Evolutionary conservation across 225 moss, liverwort and hornwort genomes (phyloP), one percentile per base, ranked within the genome.

Genomic region (Thuidium tamariscinum): DNA sequence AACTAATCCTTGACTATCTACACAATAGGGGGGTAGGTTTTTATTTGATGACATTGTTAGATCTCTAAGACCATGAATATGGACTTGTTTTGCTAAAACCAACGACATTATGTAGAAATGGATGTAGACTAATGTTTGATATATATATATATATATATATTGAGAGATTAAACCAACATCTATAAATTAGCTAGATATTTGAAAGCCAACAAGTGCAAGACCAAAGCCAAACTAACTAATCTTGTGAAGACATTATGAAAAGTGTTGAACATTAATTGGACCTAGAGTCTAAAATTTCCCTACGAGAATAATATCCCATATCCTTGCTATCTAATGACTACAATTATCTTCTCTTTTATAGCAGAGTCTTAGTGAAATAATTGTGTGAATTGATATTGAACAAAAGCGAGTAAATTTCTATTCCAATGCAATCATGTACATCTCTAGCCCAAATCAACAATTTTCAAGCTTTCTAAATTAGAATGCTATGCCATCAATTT

Each of bases 341-440:
- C 7, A 12, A 3, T 70, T 41, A 26, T 16, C 4, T 0, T 41
- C 25, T 17, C 3, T 71, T 71, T 71, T 18, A 6, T 30, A 4
- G 17, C 10, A 44, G 17, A 26, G 1, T 11, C 19, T 46, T 17
- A 7, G 6, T 44, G 44, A 48, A 74, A 48, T 49, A 74, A 46
- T 3, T 1, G 0, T 18, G 1, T 18, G 4, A 42, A 26, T 41
- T 16, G 9, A 42, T 70, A 26, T 66, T 41, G 70, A 16, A 70
- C 0, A 70, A 0, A n/a, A 70, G 26, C 42, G 16, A 5, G 2
- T 70, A 9, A 27, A 42, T 16, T 3, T 70, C 26, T 9, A 70
- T 16, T 42, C 10, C 3, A 26, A 16, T 67, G 6, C 0, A 37
- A 0, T 32, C n/a, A 16, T 8, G 22, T 0, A 2, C 21, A 67